Evolutionary conservation across 257 asterid genomes (phyloP), one percentile per base, ranked within the genome.

Genomic region (Lithospermum erythrorhizon): DNA sequence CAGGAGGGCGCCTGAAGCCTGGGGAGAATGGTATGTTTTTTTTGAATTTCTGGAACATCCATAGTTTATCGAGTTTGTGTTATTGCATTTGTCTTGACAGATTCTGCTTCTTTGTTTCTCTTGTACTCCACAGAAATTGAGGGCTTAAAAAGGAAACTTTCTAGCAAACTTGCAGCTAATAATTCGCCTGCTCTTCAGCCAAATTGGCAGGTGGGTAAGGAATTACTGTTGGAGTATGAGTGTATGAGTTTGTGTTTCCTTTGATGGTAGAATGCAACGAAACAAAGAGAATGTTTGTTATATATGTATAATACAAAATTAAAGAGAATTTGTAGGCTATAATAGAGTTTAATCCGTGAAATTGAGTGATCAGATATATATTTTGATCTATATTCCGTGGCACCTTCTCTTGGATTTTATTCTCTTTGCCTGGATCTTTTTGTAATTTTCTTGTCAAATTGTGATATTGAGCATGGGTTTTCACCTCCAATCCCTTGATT

Each of bases 1-100:
- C 99, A 23, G 99, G 99, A 18, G 99, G 99, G 61, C 86, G 97
- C 59, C 72, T 93, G 78, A 93, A 93, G 77, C 97, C 96, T 51
- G 99, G 99, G 73, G 99, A 93, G 84, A 89, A 86, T 55, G 99
- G 99, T 93, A 73, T 67, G 61, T 9, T 58, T 63, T 4, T 19
- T 65, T 52, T 35, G 14, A 7, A 25, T 7, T 22, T 56, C 24
- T 19, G 30, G 15, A 23, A 3, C 23, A 13, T 55, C 57, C 14
- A 41, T 47, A 17, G 16, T 61, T 18, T 53, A 20, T 21, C n/a
- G 18, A 24, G 23, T 6, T 17, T 48, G 30, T 57, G 17, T 47
- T 6, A 10, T 68, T 14, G 30, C 32, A 24, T 59, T 65, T n/a
- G 8, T 16, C 14, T 20, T 53, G 20, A 27, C 49, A 41, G 49